phyloP scores from a whole-genome alignment of 306 rosid species.

The Lathyrus aphaca region DNA sequence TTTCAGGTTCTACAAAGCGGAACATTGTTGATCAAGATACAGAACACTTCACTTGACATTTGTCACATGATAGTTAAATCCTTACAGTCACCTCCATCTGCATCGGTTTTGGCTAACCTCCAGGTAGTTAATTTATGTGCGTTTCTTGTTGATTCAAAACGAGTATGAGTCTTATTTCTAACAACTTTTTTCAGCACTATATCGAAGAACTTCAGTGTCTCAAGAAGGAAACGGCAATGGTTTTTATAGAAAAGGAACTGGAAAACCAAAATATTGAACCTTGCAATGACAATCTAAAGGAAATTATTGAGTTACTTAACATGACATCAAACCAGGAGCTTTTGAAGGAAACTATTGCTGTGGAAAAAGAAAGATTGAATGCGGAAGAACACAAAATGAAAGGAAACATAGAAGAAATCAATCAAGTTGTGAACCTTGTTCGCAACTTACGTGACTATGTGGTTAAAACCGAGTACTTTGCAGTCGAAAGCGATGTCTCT shows the following conservation, averaged over 20 bases:
- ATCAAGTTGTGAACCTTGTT: slow-evolving; percentile 70
- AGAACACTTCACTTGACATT: slow-evolving; percentile 58
- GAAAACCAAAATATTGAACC: slow-evolving; percentile 57
- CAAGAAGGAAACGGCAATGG: slow-evolving; percentile 71
- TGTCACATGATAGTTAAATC: slow-evolving; percentile 65
- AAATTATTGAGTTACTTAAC: slow-evolving; percentile 61
- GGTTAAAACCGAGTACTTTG: slow-evolving; percentile 55
- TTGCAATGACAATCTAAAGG: slow-evolving; percentile 56
- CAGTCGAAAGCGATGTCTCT: slow-evolving; percentile 54
- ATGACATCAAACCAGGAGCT: slow-evolving; percentile 77
- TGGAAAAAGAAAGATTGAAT: slow-evolving; percentile 76
- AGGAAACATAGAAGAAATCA: slow-evolving; percentile 58
- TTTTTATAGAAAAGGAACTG: slow-evolving; percentile 72
- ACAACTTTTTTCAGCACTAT: slow-evolving; percentile 61
- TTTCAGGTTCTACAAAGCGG: slow-evolving; percentile 75
- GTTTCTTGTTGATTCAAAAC: slow-evolving; percentile 37
- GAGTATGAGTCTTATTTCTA: slow-evolving; percentile 41
- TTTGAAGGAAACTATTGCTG: slow-evolving; percentile 76
- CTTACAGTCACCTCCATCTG: slow-evolving; percentile 63
- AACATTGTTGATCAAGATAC: slow-evolving; percentile 68
- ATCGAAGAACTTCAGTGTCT: slow-evolving; percentile 75
- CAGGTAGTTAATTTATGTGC: slow-evolving; percentile 54
- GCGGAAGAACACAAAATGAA: slow-evolving; percentile 54
- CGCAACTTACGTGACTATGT: slow-evolving; percentile 62
- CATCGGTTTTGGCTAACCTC: slow-evolving; percentile 64